Base-by-base conservation (phyloP, 257 asterid genomes). In the Capsicum pubescens region DNA sequence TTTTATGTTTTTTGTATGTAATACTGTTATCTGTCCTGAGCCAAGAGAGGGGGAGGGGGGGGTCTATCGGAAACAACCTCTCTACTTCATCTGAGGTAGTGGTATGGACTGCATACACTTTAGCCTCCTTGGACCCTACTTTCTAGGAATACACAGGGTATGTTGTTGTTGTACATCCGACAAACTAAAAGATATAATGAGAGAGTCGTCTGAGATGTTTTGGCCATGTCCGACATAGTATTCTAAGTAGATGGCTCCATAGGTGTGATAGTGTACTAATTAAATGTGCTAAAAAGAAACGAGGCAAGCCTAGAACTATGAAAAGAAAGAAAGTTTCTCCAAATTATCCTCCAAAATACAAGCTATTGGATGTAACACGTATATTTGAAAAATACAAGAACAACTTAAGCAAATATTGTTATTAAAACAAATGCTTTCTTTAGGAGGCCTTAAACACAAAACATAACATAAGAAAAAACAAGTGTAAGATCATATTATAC, bases 401-500 rank as follows among this genome's bases (percentile, higher is more conserved):
- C 9, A 21, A 56, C 17, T 42, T 50, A 8, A 76, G 8, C 21
- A 76, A 26, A 21, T 7, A 52, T 13, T 52, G 21, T 52, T 76
- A 76, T 76, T 8, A 26, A 52, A 76, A 76, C 46, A 19, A 52
- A 76, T 52, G 48, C 61, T 76, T 21, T 76, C 58, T 76, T 72
- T 76, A 76, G 8, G 14, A 52, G 3, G 7, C 13, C 21, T 57
- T 21, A 63, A 11, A 36, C 19, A 7, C 9, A 59, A 9, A 19
- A 58, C 21, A 11, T 42, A 60, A 17, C 21, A 58, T 1, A 11
- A 48, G 8, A 12, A 9, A 19, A 72, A 12, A 16, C 61, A 36
- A 57, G 57, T 63, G 52, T 15, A 58, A 69, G 46, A 85, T 36
- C 26, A n/a, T 9, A 54, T 39, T 66, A 63, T 82, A 87, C 91